Conservation (phyloP, 345 rosid genomes). For the Combretum micranthum region DNA sequence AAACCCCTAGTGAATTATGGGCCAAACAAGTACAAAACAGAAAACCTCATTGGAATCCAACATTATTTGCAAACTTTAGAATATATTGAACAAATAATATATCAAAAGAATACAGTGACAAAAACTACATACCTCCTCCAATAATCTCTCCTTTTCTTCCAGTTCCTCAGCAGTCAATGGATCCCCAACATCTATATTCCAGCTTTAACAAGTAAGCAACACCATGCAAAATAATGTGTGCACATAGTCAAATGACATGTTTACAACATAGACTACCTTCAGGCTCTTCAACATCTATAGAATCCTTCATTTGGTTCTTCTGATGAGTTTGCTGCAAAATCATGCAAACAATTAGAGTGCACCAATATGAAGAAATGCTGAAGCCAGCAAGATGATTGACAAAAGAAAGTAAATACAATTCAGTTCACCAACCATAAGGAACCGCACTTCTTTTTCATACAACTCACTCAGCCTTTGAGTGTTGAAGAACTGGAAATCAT, state of each 20-base stretch:
- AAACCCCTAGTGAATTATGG: constrained; percentile 50
- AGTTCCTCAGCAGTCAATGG: constrained; percentile 95
- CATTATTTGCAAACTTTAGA: not conserved
- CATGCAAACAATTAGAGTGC: not conserved
- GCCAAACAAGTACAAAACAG: not conserved
- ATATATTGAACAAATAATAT: not conserved
- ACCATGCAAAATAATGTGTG: not conserved
- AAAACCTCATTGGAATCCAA: too few species aligned
- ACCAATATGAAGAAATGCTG: not conserved
- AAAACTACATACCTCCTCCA: constrained; percentile 69
- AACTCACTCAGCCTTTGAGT: constrained; percentile 88
- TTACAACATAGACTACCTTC: constrained; percentile 48
- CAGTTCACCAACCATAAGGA: constrained; percentile 65
- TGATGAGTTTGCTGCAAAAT: constrained; percentile 88
- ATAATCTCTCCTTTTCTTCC: constrained; percentile 82
- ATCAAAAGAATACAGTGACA: not conserved
- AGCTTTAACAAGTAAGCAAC: constrained; percentile 14
- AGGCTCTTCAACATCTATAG: constrained; percentile 94
- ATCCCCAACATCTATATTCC: constrained; percentile 61
- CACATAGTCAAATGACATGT: not conserved
- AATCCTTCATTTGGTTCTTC: constrained; percentile 88
- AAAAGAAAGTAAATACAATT: not conserved
- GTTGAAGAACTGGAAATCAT: constrained; percentile 96
- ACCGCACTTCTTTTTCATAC: constrained; percentile 98
- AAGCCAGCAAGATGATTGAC: not conserved